Base-by-base conservation (phyloP, 75 land plant genomes). In the Chamaecyparis obtusa region DNA sequence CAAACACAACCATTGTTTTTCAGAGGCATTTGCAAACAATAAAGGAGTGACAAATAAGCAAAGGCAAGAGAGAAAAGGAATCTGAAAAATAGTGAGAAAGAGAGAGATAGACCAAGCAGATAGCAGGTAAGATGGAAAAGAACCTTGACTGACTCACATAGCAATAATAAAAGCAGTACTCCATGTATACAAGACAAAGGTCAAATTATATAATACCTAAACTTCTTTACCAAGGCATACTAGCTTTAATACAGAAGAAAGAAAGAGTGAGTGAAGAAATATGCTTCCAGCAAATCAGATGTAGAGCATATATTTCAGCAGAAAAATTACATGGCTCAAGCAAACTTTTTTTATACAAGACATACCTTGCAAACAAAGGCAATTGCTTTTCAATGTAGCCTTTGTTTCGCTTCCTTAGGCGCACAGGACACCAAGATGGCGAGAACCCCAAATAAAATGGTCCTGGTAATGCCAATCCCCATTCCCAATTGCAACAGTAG, bases 401-500 rank as follows among this genome's bases (percentile, higher is more conserved):
- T 43, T 57, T 90, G 60, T 77, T 90, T 30, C 91, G 85, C 16
- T 75, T 35, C 1, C 92, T 91, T 24, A 91, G 72, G 14, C 78
- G 89, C 85, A 91, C 46, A 7, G 92, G 92, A 54, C 81, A 84
- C 86, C 89, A 90, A 27, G 91, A 88, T 15, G 92, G 92, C 13
- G 92, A 88, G 81, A 91, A 88, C 49, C 92, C 92, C 83, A 91
- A 67, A 56, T 90, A 91, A 82, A 79, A 90, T 2, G 89, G 85
- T 17, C 92, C 91, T 44, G 92, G 92, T 37, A 91, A 49, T 51
- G 57, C 49, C 32, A 91, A 44, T 56, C 92, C 92, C 92, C 92
- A 91, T 91, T 91, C 92, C 92, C 92, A 91, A 86, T 91, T 91
- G 85, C 92, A 91, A 86, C 92, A 91, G 76, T 90, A 91, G 39